Conservation (phyloP, 73 alveolate genomes). For the Blepharisma stoltei region DNA sequence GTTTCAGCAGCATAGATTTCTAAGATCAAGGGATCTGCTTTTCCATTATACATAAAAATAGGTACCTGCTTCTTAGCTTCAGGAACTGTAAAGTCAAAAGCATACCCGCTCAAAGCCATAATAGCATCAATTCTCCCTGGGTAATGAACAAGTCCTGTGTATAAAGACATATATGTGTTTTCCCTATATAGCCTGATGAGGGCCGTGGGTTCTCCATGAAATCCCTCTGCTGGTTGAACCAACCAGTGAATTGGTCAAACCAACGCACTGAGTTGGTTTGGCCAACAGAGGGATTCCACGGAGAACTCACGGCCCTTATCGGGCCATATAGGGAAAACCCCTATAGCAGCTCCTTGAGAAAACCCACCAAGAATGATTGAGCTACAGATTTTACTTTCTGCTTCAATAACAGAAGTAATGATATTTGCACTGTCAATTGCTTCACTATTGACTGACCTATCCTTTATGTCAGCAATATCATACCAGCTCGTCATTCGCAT, state of each 20-base stretch:
- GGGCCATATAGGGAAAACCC: too few species aligned
- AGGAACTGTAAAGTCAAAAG: slow-evolving; percentile 35
- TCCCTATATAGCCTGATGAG: too few species aligned
- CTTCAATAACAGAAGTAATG: slow-evolving; percentile 40
- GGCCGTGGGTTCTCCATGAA: too few species aligned
- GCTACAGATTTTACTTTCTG: slow-evolving; percentile 47
- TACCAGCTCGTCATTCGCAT: slow-evolving; percentile 74
- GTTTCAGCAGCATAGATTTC: slow-evolving; percentile 49
- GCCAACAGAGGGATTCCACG: too few species aligned
- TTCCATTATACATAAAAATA: slow-evolving; percentile 72
- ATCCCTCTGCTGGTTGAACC: too few species aligned
- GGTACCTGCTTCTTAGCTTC: slow-evolving; percentile 56
- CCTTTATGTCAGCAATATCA: slow-evolving; percentile 54
- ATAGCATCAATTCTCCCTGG: slow-evolving; percentile 63
- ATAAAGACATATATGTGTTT: too few species aligned
- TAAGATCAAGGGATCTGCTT: slow-evolving; percentile 60
- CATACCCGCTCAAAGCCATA: slow-evolving; percentile 62
- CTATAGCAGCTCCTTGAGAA: slow-evolving; percentile 82
- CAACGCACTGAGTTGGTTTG: too few species aligned
- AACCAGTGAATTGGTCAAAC: too few species aligned
- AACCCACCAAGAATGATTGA: slow-evolving; percentile 85
- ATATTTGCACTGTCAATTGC: slow-evolving; percentile 39
- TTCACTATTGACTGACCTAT: slow-evolving; percentile 44
- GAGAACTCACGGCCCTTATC: too few species aligned
- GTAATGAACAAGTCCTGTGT: slow-evolving; percentile 43